Evolutionary conservation across 2,329 filamentous ascomycete genomes (phyloP).

Genomic region (Fusarium sororula): DNA sequence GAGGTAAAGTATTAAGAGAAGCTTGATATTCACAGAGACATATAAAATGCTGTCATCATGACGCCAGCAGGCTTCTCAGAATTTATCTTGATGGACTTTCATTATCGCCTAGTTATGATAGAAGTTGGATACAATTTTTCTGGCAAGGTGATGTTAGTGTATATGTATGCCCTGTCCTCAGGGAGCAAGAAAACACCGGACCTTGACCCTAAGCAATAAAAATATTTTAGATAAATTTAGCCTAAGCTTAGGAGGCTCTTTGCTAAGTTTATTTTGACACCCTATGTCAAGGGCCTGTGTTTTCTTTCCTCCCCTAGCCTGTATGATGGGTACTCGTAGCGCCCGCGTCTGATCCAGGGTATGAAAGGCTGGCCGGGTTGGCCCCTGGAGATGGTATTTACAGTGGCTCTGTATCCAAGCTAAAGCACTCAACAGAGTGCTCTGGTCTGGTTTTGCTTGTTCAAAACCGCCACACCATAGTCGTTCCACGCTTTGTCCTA

Average conservation of each 20-base stretch:
- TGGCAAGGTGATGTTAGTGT: constrained; percentile 12
- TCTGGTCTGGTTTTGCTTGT: constrained; percentile 15
- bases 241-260: too few relatives aligned
- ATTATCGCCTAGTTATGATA: constrained; percentile 3
- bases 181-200: too few relatives aligned
- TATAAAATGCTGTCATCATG: constrained; percentile 10
- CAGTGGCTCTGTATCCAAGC: neutral
- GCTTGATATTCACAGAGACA: neutral
- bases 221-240: too few relatives aligned
- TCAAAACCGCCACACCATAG: constrained; percentile 26
- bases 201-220: too few relatives aligned
- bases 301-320: neutral
- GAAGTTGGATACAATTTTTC: neutral
- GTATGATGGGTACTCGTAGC: constrained; percentile 2
- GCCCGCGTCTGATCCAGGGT: neutral
- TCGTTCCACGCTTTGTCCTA: constrained; percentile 13
- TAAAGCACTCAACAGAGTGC: neutral
- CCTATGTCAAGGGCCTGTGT: too few relatives aligned
- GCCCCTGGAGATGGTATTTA: constrained; percentile 3
- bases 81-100: neutral
- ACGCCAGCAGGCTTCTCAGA: neutral
- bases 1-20: neutral
- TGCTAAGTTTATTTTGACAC: too few relatives aligned
- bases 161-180: neutral
- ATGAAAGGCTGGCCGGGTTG: neutral